Conservation (phyloP, 1,284 basidiomycete genomes). For the Fomitopsis schrenkii region DNA sequence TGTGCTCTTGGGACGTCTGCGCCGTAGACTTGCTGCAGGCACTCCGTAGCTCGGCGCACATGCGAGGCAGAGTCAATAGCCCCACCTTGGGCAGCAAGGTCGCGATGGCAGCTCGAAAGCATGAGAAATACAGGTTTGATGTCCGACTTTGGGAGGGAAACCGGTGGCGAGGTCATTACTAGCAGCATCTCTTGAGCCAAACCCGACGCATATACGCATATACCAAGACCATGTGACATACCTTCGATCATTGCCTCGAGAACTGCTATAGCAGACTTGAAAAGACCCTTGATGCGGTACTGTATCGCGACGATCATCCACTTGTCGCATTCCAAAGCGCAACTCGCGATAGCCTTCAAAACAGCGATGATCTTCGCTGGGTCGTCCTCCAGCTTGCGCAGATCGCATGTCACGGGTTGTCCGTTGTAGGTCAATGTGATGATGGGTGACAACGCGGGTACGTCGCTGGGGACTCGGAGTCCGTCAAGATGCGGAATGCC, state of each 20-base stretch:
- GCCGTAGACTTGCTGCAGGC: conserved; percentile 52
- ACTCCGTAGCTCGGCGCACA: conserved; percentile 36
- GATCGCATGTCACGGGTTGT: conserved; percentile 31
- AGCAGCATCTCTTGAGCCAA: not conserved
- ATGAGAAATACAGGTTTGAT: conserved; percentile 49
- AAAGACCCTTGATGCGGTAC: conserved; percentile 46
- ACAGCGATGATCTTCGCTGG: conserved; percentile 41
- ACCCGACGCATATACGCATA: conserved; percentile 4
- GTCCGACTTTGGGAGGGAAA: conserved; percentile 32
- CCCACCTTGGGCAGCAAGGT: conserved; percentile 31
- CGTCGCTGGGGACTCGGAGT: not conserved
- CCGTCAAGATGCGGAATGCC: not conserved
- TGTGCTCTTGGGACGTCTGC: conserved; percentile 10
- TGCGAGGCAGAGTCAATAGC: conserved; percentile 29
- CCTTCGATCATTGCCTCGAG: conserved; percentile 46
- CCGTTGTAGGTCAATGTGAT: conserved; percentile 8
- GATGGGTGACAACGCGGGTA: not conserved
- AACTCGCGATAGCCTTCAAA: conserved; percentile 32
- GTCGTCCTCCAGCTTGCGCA: conserved; percentile 38
- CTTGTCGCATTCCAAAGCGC: conserved; percentile 39
- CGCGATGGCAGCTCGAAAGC: conserved; percentile 49
- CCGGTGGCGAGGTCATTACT: conserved; percentile 33
- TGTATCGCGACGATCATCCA: conserved; percentile 53
- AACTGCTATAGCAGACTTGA: conserved; percentile 40
- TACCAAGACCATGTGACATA: conserved; percentile 18